Conservation (phyloP, 495 filamentous ascomycete genomes). For the Neurospora sp. region DNA sequence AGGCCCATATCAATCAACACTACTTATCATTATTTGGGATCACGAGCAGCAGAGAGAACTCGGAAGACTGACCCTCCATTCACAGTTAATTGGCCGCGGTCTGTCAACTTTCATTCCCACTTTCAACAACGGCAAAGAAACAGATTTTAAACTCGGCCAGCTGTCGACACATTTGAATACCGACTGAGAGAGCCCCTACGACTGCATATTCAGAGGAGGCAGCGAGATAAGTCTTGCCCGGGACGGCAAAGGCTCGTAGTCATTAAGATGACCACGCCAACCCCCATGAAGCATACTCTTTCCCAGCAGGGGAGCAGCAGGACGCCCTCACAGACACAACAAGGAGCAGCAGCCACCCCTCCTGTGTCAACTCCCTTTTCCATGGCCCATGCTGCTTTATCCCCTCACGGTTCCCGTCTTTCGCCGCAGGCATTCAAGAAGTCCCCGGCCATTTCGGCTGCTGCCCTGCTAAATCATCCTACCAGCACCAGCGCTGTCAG, state of each 20-base stretch:
- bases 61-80: not conserved
- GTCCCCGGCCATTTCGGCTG: slow-evolving; percentile 33
- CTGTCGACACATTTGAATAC: not conserved
- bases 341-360: slow-evolving; percentile 40
- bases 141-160: not conserved
- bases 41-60: not conserved
- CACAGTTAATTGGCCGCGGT: not conserved
- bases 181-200: not conserved
- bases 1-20: not conserved
- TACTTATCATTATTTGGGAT: not conserved
- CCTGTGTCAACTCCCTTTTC: slow-evolving; percentile 49
- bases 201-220: not conserved
- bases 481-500: slow-evolving; percentile 26
- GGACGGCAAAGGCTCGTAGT: not conserved
- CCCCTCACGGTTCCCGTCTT: slow-evolving; percentile 37
- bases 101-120: not conserved
- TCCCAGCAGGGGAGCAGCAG: slow-evolving; percentile 33
- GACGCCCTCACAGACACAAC: slow-evolving; percentile 34
- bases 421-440: slow-evolving; percentile 49
- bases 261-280: slow-evolving; percentile 40
- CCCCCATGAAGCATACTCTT: slow-evolving; percentile 33
- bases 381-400: slow-evolving; percentile 37
- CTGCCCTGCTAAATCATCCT: slow-evolving; percentile 28
- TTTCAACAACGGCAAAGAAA: not conserved
- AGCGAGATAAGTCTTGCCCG: not conserved